A percentile compares a stretch with the other conserved stretches of the same genome.
Conservation (phyloP, 495 filamentous ascomycete genomes). For the Hapsidospora chrysogenum region DNA sequence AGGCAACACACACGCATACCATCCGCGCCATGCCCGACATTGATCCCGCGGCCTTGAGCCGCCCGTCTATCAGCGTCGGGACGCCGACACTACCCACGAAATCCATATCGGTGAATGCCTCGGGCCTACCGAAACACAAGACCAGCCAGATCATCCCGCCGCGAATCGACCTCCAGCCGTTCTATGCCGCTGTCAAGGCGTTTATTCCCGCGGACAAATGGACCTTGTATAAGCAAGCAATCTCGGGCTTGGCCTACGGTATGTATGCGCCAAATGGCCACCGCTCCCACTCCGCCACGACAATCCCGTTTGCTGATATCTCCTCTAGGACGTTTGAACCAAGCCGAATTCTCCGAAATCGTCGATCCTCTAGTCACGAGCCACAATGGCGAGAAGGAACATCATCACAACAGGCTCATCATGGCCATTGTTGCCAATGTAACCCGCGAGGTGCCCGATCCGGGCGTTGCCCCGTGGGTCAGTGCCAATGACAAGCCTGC, state of each 20-base stretch:
- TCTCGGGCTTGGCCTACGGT: slow-evolving; percentile 71
- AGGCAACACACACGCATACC: too few species aligned
- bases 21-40: slow-evolving; percentile 65
- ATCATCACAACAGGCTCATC: slow-evolving; percentile 84
- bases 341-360: slow-evolving; percentile 61
- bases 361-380: slow-evolving; percentile 56
- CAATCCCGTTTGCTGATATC: slow-evolving; percentile 1
- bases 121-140: slow-evolving; percentile 44
- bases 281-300: too few species aligned
- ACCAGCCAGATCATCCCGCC: slow-evolving; percentile 48
- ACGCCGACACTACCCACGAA: slow-evolving; percentile 45
- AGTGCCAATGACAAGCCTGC: slow-evolving; percentile 90
- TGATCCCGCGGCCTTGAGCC: slow-evolving; percentile 69
- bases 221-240: slow-evolving; percentile 72
- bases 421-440: slow-evolving; percentile 75
- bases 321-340: slow-evolving; percentile 57
- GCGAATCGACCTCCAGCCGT: slow-evolving; percentile 77
- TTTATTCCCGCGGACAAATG: slow-evolving; percentile 68
- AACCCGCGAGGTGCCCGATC: slow-evolving; percentile 74
- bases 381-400: slow-evolving; percentile 50
- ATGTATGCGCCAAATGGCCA: slow-evolving; percentile 15
- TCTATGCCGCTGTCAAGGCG: slow-evolving; percentile 73
- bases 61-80: slow-evolving; percentile 42
- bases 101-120: slow-evolving; percentile 37
- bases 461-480: slow-evolving; percentile 88